phyloP scores from a whole-genome alignment of 2,329 filamentous ascomycete genomes.

The Aspergillus unguis region DNA sequence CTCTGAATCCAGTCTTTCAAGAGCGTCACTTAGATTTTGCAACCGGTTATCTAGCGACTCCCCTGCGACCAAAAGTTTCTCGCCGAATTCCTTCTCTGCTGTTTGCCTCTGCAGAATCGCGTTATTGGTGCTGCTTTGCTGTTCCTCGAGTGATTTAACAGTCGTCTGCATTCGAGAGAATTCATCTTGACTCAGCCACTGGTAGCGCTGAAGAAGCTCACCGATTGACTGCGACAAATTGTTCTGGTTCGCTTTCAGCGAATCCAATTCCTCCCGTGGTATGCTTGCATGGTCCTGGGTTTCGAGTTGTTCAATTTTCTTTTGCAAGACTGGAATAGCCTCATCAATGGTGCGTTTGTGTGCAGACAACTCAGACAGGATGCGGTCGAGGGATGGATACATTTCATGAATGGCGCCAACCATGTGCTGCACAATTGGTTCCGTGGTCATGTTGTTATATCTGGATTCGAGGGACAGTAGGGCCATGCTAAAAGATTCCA shows the following conservation, averaged over 20 bases:
- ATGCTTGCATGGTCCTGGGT: not conserved
- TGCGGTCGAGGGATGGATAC: slow-evolving; percentile 31
- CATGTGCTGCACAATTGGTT: slow-evolving; percentile 35
- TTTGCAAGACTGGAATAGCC: slow-evolving; percentile 3
- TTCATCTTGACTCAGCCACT: slow-evolving; percentile 9
- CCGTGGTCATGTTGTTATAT: slow-evolving; percentile 49
- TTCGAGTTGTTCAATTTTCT: slow-evolving; percentile 9
- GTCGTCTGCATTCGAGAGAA: slow-evolving; percentile 8
- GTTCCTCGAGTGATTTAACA: slow-evolving; percentile 6
- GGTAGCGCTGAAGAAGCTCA: slow-evolving; percentile 3
- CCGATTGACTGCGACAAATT: slow-evolving; percentile 7
- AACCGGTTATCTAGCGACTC: not conserved
- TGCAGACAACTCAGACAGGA: slow-evolving; percentile 20
- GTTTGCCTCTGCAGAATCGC: slow-evolving; percentile 2
- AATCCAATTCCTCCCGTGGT: slow-evolving; percentile 5
- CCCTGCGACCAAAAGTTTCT: not conserved
- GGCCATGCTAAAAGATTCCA: slow-evolving; percentile 17
- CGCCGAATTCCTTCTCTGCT: not conserved
- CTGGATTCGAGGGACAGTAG: slow-evolving; percentile 45
- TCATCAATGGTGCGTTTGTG: slow-evolving; percentile 18
- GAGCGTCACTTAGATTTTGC: not conserved
- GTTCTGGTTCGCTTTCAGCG: slow-evolving; percentile 1
- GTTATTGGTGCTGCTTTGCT: slow-evolving; percentile 4
- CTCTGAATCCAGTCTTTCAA: slow-evolving; percentile 12
- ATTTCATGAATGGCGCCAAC: slow-evolving; percentile 33